These are phyloP conservation scores for Pyrenopolyporus hunteri DNA, from an alignment of 495 filamentous ascomycete species.

Conservation along the genomic window DNA sequence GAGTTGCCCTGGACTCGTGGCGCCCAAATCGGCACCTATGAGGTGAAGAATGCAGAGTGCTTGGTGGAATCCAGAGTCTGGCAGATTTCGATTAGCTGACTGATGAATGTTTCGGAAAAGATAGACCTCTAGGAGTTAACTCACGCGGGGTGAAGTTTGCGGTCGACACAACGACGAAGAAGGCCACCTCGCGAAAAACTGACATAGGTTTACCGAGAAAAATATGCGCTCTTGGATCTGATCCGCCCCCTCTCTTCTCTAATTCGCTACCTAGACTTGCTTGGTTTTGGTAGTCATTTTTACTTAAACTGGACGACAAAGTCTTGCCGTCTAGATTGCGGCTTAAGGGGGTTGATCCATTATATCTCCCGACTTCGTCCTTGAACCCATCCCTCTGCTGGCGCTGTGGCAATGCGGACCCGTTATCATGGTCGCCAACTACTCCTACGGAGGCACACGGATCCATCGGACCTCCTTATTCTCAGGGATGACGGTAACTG, in stretches of 20 bases:
- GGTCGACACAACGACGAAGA: constrained; percentile 40
- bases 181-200: constrained; percentile 36
- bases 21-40: constrained; percentile 55
- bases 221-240: constrained; percentile 30
- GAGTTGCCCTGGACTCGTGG: constrained; percentile 47
- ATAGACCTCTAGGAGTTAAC: neutral
- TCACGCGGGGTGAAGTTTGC: constrained; percentile 44
- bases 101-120: neutral
- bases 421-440: neutral
- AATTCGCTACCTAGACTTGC: constrained; percentile 32
- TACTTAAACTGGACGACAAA: constrained; percentile 12
- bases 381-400: constrained; percentile 8
- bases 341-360: neutral
- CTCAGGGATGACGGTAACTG: neutral
- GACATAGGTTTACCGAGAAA: constrained; percentile 41
- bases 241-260: constrained; percentile 27
- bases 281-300: constrained; percentile 24
- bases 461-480: constrained; percentile 25
- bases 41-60: constrained; percentile 43
- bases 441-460: constrained; percentile 5
- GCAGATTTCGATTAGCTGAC: neutral
- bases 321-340: constrained; percentile 22
- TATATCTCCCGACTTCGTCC: constrained; percentile 12
- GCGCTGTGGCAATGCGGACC: neutral
- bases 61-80: constrained; percentile 44